Base-by-base conservation (phyloP, 202 grass and related monocot species). In the Bolboschoenoplectus hybrid region DNA sequence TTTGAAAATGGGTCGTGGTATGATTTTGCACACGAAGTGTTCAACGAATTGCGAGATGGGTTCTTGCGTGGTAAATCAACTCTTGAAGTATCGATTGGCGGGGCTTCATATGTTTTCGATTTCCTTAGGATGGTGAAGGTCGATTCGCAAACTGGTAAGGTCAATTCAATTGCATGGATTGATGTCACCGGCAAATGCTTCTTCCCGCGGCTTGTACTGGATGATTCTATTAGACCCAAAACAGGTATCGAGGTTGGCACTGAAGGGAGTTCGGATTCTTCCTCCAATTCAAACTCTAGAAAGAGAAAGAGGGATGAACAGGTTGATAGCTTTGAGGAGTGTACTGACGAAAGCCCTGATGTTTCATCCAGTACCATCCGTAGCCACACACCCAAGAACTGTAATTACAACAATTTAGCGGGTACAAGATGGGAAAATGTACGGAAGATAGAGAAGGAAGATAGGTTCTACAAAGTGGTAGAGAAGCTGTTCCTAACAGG, bases 141-240 rank as follows among this genome's bases (percentile, higher is more conserved):
- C 9, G 86, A 98, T 73, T 57, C 2, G 1, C 84, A 9, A 83
- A 94, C 89, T 41, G 82, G 88, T 12, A 83, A 81, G 49, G 82
- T 84, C 40, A 81, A 52, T 56, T 43, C 90, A 6, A 87, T 98
- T 19, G 96, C 77, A 17, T 98, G 93, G 96, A 98, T 98, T 62
- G 96, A 95, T 85, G 82, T 80, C 35, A 89, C 82, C 7, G 90
- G 93, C 41, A 80, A 67, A 4, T 95, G 91, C 84, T 98, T 95
- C 82, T 98, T 98, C 89, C 93, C 96, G 0, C 57, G 1, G 12
- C 4, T 26, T n/a, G 60, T 45, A 1, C 86, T 86, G 4, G 85
- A 77, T 2, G 36, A 35, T 11, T 57, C 51, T 0, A 82, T 63
- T 68, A 91, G 64, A 63, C 35, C 77, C 11, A 69, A 51, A 81